Evolutionary conservation across 1,284 basidiomycete species (phyloP).

Genomic region (Trametes hirsuta): DNA sequence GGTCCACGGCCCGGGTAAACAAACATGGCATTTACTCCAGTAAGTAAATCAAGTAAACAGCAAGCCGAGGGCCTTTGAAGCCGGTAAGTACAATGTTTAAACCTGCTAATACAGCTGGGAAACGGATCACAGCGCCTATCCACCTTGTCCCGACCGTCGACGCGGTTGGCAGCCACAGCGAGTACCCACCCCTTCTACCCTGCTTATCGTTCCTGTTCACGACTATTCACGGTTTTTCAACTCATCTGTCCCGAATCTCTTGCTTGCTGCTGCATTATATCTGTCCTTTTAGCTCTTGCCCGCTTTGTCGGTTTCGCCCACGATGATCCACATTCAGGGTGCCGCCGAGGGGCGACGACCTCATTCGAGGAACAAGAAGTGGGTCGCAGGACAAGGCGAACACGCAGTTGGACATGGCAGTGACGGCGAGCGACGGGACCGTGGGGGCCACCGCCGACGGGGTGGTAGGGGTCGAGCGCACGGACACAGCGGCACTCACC

Average conservation of each 20-base stretch:
- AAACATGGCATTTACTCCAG: slow-evolving; percentile 11
- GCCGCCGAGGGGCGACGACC: slow-evolving; percentile 18
- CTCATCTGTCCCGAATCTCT: neutral
- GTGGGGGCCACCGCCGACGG: slow-evolving; percentile 30
- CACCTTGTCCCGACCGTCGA: slow-evolving; percentile 4
- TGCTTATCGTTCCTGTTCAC: neutral
- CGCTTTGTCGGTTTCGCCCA: neutral
- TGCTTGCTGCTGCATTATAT: neutral
- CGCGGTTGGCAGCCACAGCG: neutral
- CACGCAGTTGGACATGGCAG: slow-evolving; percentile 22
- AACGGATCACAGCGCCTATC: slow-evolving; percentile 2
- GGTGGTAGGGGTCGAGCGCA: slow-evolving; percentile 36
- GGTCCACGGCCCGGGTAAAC: slow-evolving; percentile 3
- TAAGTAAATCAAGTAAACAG: neutral
- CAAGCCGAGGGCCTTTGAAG: neutral
- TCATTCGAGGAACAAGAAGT: slow-evolving; percentile 34
- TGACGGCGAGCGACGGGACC: slow-evolving; percentile 61
- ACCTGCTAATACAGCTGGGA: too few species aligned
- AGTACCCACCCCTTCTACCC: neutral
- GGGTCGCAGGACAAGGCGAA: slow-evolving; percentile 32
- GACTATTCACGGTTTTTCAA: neutral
- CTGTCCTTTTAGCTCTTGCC: neutral
- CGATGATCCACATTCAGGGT: slow-evolving; percentile 27
- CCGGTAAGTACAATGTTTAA: too few species aligned
- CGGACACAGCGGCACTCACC: slow-evolving; percentile 23